phyloP scores from a whole-genome alignment of 352 stramenopile species.

The Globisporangium splendens region DNA sequence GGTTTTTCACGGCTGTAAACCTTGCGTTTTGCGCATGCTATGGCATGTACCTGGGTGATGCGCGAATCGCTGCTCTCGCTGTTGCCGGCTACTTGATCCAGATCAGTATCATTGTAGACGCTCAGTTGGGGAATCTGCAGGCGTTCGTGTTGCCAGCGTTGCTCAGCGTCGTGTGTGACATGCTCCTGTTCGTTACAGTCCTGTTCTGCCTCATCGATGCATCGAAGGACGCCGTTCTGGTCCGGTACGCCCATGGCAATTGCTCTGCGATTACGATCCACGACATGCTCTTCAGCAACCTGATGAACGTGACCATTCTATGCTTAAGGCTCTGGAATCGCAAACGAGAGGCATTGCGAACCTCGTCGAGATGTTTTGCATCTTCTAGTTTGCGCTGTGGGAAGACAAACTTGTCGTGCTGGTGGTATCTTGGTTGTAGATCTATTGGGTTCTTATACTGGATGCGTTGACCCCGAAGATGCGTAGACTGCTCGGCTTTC shows the following conservation, averaged over 20 bases:
- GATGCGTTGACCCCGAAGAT: slow-evolving; percentile 24
- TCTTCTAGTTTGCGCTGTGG: slow-evolving; percentile 19
- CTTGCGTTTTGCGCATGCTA: slow-evolving; percentile 23
- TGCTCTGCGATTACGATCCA: slow-evolving; percentile 16
- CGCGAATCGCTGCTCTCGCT: slow-evolving; percentile 19
- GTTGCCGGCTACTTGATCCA: slow-evolving; percentile 22
- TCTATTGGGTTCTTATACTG: slow-evolving; percentile 28
- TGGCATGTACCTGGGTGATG: slow-evolving; percentile 15
- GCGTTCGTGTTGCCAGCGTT: slow-evolving; percentile 19
- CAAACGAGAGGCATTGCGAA: slow-evolving; percentile 17
- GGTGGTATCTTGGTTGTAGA: slow-evolving; percentile 25
- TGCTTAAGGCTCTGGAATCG: slow-evolving; percentile 24
- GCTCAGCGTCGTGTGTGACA: slow-evolving; percentile 16
- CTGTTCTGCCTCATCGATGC: slow-evolving; percentile 22
- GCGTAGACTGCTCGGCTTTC: slow-evolving; percentile 19
- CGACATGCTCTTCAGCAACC: slow-evolving; percentile 25
- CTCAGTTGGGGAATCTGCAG: slow-evolving; percentile 16
- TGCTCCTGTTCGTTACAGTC: slow-evolving; percentile 17
- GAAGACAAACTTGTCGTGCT: slow-evolving; percentile 17
- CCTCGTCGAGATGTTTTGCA: slow-evolving; percentile 10
- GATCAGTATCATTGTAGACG: slow-evolving; percentile 24
- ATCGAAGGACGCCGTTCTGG: slow-evolving; percentile 1
- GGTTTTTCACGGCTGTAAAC: slow-evolving; percentile 29
- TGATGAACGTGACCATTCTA: slow-evolving; percentile 26
- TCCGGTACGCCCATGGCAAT: slow-evolving; percentile 14